These are phyloP conservation scores for Triangularia verruculosa DNA, from an alignment of 2,329 filamentous ascomycete species.

Conservation along the genomic window DNA sequence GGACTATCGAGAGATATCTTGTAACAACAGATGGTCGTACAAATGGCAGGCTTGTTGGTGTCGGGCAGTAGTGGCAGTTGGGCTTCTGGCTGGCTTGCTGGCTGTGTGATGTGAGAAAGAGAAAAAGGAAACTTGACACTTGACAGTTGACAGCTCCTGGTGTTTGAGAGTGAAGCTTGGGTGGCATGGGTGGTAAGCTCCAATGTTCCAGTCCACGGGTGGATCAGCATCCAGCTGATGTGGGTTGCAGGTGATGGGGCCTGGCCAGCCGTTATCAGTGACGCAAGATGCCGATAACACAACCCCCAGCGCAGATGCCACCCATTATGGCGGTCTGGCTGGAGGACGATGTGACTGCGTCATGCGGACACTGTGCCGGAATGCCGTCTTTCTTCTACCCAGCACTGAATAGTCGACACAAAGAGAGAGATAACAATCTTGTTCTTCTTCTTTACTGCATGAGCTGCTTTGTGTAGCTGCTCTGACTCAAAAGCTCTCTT, in stretches of 20 bases:
- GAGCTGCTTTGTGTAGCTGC: background rate
- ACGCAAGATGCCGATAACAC: conserved; percentile 26
- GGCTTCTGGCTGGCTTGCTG: background rate
- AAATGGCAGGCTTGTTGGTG: background rate
- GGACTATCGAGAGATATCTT: background rate
- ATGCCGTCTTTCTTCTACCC: background rate
- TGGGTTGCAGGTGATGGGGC: background rate
- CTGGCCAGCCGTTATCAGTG: conserved; percentile 24
- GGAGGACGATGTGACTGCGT: conserved; percentile 10
- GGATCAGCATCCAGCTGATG: conserved; percentile 21
- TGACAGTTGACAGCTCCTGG: conserved; percentile 8
- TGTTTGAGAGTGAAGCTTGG: conserved; percentile 1
- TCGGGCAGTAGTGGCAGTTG: background rate
- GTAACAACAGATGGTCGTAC: background rate
- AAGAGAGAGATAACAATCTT: conserved; percentile 5
- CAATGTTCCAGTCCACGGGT: conserved; percentile 13
- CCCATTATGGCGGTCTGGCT: conserved; percentile 5
- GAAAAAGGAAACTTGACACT: background rate
- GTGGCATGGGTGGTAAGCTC: conserved; percentile 10
- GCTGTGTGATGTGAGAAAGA: background rate
- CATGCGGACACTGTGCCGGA: conserved; percentile 13
- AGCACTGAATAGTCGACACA: background rate
- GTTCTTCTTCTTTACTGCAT: background rate
- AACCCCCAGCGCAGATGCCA: background rate
- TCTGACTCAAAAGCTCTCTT: background rate